A percentile compares a stretch with the other conserved stretches of the same genome.
These are phyloP conservation scores for Phlebiopsis flavidoalba DNA, from an alignment of 768 basidiomycete genomes.

Conservation along the genomic window DNA sequence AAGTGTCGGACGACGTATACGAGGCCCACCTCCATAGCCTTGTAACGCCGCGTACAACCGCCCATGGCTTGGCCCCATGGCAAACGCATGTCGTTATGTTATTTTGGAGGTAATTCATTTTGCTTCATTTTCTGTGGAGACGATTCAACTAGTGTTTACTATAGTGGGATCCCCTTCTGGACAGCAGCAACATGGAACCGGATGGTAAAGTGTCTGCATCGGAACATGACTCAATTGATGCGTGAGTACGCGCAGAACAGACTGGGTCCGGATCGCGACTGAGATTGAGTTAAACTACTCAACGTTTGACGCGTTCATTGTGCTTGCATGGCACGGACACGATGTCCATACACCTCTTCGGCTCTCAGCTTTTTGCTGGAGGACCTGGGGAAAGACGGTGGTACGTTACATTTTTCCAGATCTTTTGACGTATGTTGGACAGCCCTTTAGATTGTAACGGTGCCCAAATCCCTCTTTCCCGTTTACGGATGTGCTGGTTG, in stretches of 20 bases:
- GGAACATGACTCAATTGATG: neutral
- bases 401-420: constrained; percentile 34
- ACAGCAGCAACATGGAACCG: constrained; percentile 87
- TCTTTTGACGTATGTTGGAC: neutral
- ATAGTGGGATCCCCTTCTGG: constrained; percentile 84
- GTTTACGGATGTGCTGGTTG: constrained; percentile 87
- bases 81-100: constrained; percentile 81
- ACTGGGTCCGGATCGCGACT: constrained; percentile 86
- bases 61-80: constrained; percentile 54
- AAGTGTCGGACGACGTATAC: constrained; percentile 59
- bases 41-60: constrained; percentile 69
- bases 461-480: constrained; percentile 89
- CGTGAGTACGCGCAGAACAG: constrained; percentile 33
- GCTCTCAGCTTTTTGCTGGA: constrained; percentile 89
- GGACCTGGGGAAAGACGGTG: constrained; percentile 88
- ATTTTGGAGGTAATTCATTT: constrained; percentile 62
- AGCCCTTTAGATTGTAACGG: constrained; percentile 68
- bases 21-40: constrained; percentile 71
- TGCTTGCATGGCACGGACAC: constrained; percentile 91
- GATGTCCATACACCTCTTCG: constrained; percentile 85
- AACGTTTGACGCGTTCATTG: constrained; percentile 83
- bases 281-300: constrained; percentile 92
- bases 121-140: constrained; percentile 9
- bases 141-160: constrained; percentile 2
- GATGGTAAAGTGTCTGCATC: constrained; percentile 41